Percentiles rank a stretch among this genome's conserved stretches.
phyloP scores from a whole-genome alignment of 176 grass and related monocot genomes.

The Chloris gayana region DNA sequence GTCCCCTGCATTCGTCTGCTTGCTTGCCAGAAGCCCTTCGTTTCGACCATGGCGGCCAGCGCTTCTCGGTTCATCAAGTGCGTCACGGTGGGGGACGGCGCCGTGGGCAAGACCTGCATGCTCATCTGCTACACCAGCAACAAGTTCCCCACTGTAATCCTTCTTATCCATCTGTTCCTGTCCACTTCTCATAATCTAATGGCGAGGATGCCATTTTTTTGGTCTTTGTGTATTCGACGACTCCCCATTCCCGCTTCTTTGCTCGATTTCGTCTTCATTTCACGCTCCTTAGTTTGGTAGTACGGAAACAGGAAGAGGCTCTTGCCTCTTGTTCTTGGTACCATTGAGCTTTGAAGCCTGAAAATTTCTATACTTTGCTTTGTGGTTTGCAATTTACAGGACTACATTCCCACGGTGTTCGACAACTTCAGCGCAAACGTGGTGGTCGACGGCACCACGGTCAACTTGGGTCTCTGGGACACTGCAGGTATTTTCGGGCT shows the following conservation, averaged over 20 bases:
- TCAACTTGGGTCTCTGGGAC: slow-evolving; percentile 96
- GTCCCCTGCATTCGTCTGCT: background rate
- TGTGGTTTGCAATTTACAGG: slow-evolving; percentile 46
- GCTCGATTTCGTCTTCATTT: background rate
- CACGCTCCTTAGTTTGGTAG: background rate
- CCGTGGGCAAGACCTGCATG: slow-evolving; percentile 99
- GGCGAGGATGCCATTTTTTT: background rate
- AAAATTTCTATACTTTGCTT: background rate
- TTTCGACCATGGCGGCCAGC: slow-evolving; percentile 60
- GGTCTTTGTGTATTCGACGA: background rate
- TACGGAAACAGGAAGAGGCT: background rate
- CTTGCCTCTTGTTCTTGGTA: background rate
- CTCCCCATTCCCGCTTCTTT: background rate
- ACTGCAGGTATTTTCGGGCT: slow-evolving; percentile 58
- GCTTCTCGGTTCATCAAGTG: slow-evolving; percentile 99
- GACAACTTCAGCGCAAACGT: slow-evolving; percentile 97
- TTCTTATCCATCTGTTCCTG: background rate
- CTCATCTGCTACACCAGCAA: slow-evolving; percentile 99
- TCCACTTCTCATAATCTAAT: background rate
- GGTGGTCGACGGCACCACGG: slow-evolving; percentile 78
- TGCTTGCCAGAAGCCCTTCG: background rate
- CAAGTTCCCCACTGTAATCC: slow-evolving; percentile 88
- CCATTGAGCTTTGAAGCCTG: slow-evolving; percentile 1
- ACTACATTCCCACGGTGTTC: slow-evolving; percentile 92
- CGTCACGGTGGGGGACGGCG: slow-evolving; percentile 96